A percentile compares a stretch with the other conserved stretches of the same genome.
Conservation (phyloP, 257 asterid species). For the Primulina tabacum region DNA sequence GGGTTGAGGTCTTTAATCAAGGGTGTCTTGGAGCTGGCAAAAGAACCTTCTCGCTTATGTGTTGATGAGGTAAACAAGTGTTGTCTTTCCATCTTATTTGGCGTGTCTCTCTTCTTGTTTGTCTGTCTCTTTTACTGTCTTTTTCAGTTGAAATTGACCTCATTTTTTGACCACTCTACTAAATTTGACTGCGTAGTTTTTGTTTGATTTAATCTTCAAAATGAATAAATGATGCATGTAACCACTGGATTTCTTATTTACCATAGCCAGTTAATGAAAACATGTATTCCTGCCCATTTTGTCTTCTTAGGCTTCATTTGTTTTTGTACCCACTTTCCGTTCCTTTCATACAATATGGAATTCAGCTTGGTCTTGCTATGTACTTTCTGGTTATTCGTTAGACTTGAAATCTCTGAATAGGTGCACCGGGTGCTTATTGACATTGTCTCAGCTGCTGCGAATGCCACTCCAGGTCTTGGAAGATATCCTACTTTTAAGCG, state of each 20-base stretch:
- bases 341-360: background rate
- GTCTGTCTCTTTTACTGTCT: slow-evolving; percentile 5
- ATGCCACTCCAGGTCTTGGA: slow-evolving; percentile 98
- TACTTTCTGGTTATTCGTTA: background rate
- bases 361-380: slow-evolving; percentile 9
- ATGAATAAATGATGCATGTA: background rate
- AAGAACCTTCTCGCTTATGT: slow-evolving; percentile 97
- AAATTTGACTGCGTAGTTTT: background rate
- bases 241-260: background rate
- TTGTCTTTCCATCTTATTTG: slow-evolving; percentile 15
- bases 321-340: background rate
- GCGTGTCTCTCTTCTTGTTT: slow-evolving; percentile 1
- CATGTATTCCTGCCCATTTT: background rate
- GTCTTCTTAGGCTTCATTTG: background rate
- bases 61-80: slow-evolving; percentile 80
- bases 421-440: slow-evolving; percentile 93
- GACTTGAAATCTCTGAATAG: slow-evolving; percentile 29
- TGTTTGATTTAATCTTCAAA: background rate
- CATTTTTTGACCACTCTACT: background rate
- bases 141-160: background rate
- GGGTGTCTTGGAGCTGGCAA: slow-evolving; percentile 82
- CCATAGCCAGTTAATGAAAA: background rate
- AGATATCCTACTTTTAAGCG: slow-evolving; percentile 97
- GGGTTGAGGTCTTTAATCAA: slow-evolving; percentile 90
- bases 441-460: slow-evolving; percentile 88